Conservation (phyloP, 768 basidiomycete genomes). For the Calocera cornea region DNA sequence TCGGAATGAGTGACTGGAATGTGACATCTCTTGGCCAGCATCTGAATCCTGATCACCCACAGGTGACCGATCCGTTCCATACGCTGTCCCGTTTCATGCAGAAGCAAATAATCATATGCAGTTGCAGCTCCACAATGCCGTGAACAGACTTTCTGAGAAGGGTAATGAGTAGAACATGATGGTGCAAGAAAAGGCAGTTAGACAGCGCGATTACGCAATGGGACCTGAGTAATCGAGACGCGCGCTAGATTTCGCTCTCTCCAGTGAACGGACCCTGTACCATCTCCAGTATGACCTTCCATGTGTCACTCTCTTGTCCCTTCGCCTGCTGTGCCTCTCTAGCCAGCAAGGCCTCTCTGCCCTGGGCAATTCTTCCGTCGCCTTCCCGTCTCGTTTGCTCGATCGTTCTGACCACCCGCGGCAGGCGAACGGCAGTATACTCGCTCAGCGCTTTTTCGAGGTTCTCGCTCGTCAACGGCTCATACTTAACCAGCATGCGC, state of each 20-base stretch:
- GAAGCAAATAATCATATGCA: too few species aligned
- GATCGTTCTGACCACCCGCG: conserved; percentile 26
- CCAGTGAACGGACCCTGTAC: background rate
- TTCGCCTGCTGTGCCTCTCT: conserved; percentile 22
- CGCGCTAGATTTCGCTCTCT: background rate
- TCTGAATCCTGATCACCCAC: too few species aligned
- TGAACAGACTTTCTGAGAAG: too few species aligned
- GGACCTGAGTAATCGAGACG: too few species aligned
- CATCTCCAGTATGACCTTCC: background rate
- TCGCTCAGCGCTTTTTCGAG: conserved; percentile 25
- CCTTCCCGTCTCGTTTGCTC: conserved; percentile 25
- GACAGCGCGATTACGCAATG: too few species aligned
- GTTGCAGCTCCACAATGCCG: too few species aligned
- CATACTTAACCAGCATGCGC: conserved; percentile 24
- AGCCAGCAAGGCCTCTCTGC: conserved; percentile 21
- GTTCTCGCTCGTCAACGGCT: conserved; percentile 22
- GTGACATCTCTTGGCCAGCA: too few species aligned
- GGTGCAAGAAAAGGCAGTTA: too few species aligned
- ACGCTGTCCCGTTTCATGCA: too few species aligned
- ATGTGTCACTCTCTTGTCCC: background rate
- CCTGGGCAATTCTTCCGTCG: conserved; percentile 25
- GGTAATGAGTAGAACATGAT: too few species aligned
- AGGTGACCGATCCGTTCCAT: too few species aligned
- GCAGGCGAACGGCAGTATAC: conserved; percentile 27
- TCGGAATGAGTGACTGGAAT: too few species aligned